A percentile compares a stretch with the other conserved stretches of the same genome.
Evolutionary conservation across 768 basidiomycete genomes (phyloP).

Genomic region (Tricholoma bakamatsutake): DNA sequence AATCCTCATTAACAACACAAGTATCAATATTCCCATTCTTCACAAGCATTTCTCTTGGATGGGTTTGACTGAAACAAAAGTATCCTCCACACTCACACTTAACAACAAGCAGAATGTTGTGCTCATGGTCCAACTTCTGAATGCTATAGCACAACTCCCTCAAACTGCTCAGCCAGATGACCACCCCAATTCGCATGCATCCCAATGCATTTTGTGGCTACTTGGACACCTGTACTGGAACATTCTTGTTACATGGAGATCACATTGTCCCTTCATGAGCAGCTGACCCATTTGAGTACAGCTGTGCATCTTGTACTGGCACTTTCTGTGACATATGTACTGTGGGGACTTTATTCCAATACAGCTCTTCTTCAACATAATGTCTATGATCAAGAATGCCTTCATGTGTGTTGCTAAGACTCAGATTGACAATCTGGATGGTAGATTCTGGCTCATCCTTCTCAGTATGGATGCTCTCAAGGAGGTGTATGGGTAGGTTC

Average conservation of each 20-base stretch:
- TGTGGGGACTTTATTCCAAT: not conserved
- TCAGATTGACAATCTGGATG: not conserved
- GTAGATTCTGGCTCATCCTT: not conserved
- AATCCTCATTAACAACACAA: constrained; percentile 13
- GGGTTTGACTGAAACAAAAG: constrained; percentile 7
- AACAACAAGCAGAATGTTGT: constrained; percentile 8
- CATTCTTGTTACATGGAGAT: not conserved
- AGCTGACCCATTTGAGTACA: not conserved
- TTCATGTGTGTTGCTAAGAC: not conserved
- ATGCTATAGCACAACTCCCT: not conserved
- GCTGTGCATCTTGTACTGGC: not conserved
- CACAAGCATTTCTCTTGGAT: constrained; percentile 12
- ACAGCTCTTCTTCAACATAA: not conserved
- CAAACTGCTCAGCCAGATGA: not conserved
- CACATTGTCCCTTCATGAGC: not conserved
- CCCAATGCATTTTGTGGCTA: not conserved
- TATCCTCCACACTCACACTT: constrained; percentile 17
- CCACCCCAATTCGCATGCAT: not conserved
- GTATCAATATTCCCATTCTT: constrained; percentile 14
- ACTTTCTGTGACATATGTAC: not conserved
- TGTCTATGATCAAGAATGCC: too few relatives aligned
- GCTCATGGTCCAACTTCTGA: not conserved
- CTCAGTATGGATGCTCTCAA: not conserved
- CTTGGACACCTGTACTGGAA: not conserved
- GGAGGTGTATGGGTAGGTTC: not conserved